phyloP scores from a whole-genome alignment of 306 rosid genomes.

The Quercus ilex region DNA sequence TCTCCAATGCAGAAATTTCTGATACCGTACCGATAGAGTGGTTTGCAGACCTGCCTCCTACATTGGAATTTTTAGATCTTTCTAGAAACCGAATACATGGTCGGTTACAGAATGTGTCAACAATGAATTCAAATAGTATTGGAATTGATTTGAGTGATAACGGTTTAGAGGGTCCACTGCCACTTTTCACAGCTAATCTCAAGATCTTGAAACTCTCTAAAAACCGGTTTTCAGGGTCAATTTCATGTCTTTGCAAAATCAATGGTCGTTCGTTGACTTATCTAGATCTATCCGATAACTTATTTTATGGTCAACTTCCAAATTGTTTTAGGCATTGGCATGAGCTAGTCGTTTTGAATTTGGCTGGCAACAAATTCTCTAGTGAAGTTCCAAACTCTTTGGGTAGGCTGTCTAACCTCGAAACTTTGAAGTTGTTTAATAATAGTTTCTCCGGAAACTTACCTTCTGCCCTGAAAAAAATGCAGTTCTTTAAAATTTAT shows the following conservation, averaged over 20 bases:
- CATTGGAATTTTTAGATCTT: slow-evolving; percentile 2
- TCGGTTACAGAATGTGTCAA: background rate
- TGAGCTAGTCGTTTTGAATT: background rate
- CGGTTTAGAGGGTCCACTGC: slow-evolving; percentile 10
- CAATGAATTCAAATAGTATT: background rate
- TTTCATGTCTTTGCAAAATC: background rate
- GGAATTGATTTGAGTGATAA: slow-evolving; percentile 23
- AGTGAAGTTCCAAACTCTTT: background rate
- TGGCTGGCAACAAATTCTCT: background rate
- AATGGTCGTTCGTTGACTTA: background rate
- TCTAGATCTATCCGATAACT: background rate
- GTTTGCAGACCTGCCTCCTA: too few relatives aligned
- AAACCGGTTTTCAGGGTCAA: background rate
- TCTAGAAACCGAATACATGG: slow-evolving; percentile 25
- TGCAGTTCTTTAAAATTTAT: background rate
- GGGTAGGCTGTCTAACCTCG: background rate
- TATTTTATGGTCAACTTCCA: background rate
- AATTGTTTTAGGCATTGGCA: too few relatives aligned
- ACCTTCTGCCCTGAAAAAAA: slow-evolving; percentile 1
- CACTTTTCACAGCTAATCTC: background rate
- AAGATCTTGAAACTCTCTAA: background rate
- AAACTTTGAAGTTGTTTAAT: background rate
- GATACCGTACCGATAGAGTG: too few relatives aligned
- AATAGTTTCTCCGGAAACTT: background rate
- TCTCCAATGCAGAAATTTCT: background rate